phyloP scores from a whole-genome alignment of 1,139 yeast species.

The Pichia sp. region DNA sequence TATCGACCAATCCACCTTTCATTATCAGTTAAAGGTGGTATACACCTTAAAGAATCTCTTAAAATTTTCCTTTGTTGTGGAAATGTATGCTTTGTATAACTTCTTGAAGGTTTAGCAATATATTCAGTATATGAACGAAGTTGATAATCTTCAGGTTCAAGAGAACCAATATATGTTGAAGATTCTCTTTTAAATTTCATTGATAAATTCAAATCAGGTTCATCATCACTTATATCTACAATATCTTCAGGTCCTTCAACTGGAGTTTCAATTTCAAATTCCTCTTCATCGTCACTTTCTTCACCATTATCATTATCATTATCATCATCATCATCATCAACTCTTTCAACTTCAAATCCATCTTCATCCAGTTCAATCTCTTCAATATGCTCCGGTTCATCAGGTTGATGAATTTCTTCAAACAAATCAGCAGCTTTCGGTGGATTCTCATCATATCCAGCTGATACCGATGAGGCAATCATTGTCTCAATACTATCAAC shows the following conservation, averaged over 20 bases:
- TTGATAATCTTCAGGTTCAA: conserved; percentile 2
- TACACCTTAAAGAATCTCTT: conserved; percentile 28
- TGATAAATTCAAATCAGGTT: neutral
- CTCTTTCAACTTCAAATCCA: conserved; percentile 14
- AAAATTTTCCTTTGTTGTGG: conserved; percentile 23
- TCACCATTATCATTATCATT: conserved; percentile 10
- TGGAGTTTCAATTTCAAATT: conserved; percentile 14
- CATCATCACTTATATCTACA: conserved; percentile 9
- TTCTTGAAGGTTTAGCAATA: conserved; percentile 8
- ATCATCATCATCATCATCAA: conserved; percentile 9
- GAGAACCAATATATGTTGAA: neutral
- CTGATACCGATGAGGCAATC: too few relatives aligned
- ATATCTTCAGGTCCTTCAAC: conserved; percentile 1
- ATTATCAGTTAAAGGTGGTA: conserved; percentile 25
- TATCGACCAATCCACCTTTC: conserved; percentile 28
- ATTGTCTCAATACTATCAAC: too few relatives aligned
- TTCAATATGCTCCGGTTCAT: neutral
- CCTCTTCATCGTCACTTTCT: conserved; percentile 17
- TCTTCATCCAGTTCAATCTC: conserved; percentile 7
- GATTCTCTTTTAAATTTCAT: neutral
- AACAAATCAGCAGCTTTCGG: neutral
- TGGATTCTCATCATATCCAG: too few relatives aligned
- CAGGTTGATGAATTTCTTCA: neutral
- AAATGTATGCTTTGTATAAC: conserved; percentile 6
- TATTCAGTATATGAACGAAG: conserved; percentile 14